Evolutionary conservation across 2,329 filamentous ascomycete species (phyloP).

Genomic region (Ilyonectria destructans): DNA sequence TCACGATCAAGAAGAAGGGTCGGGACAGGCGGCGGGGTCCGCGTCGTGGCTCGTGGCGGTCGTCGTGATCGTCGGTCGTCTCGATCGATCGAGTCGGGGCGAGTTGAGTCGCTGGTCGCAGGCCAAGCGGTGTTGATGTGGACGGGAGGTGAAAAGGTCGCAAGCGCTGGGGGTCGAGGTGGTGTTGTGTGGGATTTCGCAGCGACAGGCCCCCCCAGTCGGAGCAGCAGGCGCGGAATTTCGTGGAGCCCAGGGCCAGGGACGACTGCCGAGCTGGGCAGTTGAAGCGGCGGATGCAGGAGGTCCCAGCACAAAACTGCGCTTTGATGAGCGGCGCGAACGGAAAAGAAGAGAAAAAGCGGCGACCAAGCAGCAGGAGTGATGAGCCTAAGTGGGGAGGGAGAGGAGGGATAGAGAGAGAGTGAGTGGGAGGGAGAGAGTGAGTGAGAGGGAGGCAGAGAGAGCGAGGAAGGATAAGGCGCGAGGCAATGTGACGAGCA

Average conservation of each 20-base stretch:
- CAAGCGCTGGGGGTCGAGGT: conserved; percentile 50
- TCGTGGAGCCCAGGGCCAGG: conserved; percentile 47
- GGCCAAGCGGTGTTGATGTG: conserved; percentile 50
- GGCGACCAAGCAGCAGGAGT: conserved; percentile 9
- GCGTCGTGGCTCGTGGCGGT: conserved; percentile 32
- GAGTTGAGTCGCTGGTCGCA: conserved; percentile 40
- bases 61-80: conserved; percentile 33
- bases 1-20: conserved; percentile 39
- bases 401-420: conserved; percentile 11
- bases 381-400: background rate
- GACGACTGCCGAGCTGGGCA: conserved; percentile 49
- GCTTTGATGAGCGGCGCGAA: conserved; percentile 13
- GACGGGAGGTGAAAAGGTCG: conserved; percentile 47
- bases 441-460: conserved; percentile 24
- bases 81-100: conserved; percentile 25
- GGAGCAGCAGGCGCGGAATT: conserved; percentile 43
- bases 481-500: conserved; percentile 23
- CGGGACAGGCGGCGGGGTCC: conserved; percentile 20
- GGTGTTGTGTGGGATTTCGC: conserved; percentile 47
- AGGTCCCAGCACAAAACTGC: conserved; percentile 32
- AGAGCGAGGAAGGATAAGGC: conserved; percentile 30
- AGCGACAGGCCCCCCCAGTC: conserved; percentile 42
- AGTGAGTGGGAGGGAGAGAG: conserved; percentile 19
- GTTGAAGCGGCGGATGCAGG: conserved; percentile 34
- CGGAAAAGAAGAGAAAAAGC: background rate